Evolutionary conservation across 768 basidiomycete genomes (phyloP).

Genomic region (Antrodiella citrinella): DNA sequence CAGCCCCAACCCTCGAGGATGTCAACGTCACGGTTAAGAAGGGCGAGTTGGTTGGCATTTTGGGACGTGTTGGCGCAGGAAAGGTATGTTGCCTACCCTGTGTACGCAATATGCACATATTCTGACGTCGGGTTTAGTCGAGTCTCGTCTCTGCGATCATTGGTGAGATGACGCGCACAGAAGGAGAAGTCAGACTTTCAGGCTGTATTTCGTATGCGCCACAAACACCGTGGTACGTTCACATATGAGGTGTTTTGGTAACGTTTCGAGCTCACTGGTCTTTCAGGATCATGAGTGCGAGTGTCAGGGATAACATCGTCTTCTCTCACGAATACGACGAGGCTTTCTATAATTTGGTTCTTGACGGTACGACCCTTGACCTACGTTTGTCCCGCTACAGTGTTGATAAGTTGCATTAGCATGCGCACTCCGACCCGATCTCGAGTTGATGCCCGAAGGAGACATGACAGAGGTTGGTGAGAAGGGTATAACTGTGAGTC

Average conservation of each 20-base stretch:
- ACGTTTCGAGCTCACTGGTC: background rate
- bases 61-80: slow-evolving; percentile 87
- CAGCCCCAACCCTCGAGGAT: slow-evolving; percentile 62
- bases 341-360: slow-evolving; percentile 70
- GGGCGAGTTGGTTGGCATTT: slow-evolving; percentile 77
- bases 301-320: slow-evolving; percentile 83
- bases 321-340: slow-evolving; percentile 89
- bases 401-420: slow-evolving; percentile 32
- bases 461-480: slow-evolving; percentile 84
- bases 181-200: slow-evolving; percentile 62
- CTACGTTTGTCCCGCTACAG: background rate
- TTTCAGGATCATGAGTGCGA: slow-evolving; percentile 72
- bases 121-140: slow-evolving; percentile 44
- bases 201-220: slow-evolving; percentile 78
- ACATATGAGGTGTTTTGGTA: too few relatives aligned
- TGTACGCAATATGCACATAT: too few relatives aligned
- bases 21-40: slow-evolving; percentile 70
- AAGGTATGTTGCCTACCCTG: slow-evolving; percentile 48
- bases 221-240: slow-evolving; percentile 81
- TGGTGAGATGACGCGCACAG: slow-evolving; percentile 75
- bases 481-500: slow-evolving; percentile 44
- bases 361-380: slow-evolving; percentile 48
- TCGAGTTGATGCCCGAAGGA: slow-evolving; percentile 71
- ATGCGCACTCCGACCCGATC: slow-evolving; percentile 78
- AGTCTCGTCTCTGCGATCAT: slow-evolving; percentile 74